A percentile compares a stretch with the other conserved stretches of the same genome.
These are phyloP conservation scores for Polygonum aviculare DNA, from an alignment of 148 eudicot species.

Conservation along the genomic window DNA sequence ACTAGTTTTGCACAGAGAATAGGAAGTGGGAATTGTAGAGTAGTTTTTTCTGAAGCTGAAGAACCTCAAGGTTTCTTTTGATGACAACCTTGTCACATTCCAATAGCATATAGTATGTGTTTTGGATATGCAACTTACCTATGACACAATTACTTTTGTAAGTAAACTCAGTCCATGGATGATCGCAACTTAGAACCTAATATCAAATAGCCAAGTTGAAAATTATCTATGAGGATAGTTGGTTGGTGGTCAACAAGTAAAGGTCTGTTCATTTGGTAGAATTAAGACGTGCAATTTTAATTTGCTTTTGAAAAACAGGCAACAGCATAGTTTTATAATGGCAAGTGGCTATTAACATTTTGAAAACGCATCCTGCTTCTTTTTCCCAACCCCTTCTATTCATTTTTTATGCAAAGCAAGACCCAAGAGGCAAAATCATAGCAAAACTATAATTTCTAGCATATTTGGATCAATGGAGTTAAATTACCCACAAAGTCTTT, in stretches of 20 bases:
- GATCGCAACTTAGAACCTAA: neutral
- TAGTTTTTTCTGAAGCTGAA: neutral
- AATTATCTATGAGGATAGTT: neutral
- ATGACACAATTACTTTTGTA: neutral
- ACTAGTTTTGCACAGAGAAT: conserved; percentile 1
- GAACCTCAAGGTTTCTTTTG: neutral
- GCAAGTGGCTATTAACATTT: no score
- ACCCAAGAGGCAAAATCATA: no score
- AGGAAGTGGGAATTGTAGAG: neutral
- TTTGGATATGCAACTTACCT: neutral
- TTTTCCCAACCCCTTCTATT: no score
- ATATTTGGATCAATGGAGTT: no score
- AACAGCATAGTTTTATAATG: no score
- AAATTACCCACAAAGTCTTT: no score
- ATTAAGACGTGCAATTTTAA: neutral
- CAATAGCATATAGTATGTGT: neutral
- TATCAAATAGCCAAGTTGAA: neutral
- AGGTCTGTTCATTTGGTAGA: neutral
- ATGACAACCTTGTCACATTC: neutral
- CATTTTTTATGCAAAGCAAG: no score
- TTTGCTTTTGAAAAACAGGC: no score
- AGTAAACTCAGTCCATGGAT: neutral
- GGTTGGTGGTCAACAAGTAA: neutral
- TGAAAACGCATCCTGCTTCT: no score
- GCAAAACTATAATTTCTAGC: no score